Base-by-base conservation (phyloP, 1,284 basidiomycete genomes). In the Lentinula novae-zelandiae region DNA sequence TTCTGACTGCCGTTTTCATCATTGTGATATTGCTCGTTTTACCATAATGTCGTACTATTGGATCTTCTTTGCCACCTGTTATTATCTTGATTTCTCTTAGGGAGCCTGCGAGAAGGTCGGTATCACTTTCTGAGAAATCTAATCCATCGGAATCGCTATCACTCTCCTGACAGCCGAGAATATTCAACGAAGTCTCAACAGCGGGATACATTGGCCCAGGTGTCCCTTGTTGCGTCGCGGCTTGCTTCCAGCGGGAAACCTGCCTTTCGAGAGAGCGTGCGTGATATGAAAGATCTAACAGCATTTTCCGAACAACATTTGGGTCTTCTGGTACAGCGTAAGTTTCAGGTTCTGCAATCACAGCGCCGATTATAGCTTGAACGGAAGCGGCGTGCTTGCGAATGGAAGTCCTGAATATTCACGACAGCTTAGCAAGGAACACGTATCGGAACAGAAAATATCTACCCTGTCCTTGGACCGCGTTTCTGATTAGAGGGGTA, bases 81-180 rank as follows among this genome's bases (percentile, higher is more conserved):
- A 63, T 57, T 73, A 8, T 64, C 60, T 64, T 83, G 83, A 66
- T 77, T 82, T 15, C 75, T 69, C 36, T 80, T 76, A 65, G 82
- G 17, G n/a, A 17, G 10, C 54, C 48, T 12, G 53, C 0, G 48
- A 50, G 46, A 9, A 10, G 15, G 4, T 27, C 13, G 34, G 20
- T 17, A 22, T 36, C n/a, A n/a, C 33, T 15, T 7, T 50, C 46
- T 5, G 53, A 49, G 4, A 38, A 8, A n/a, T 27, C 58, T 5
- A 31, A n/a, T 13, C 39, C 58, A 42, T 60, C 52, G 12, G 33
- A 27, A 10, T 42, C 27, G 17, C 34, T 34, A 27, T 31, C 58
- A 49, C 71, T 44, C 78, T 76, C 27, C 17, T 12, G 22, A 22
- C 9, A 46, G 17, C 17, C 22, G n/a, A 12, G 44, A 9, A 10